A percentile compares a stretch with the other conserved stretches of the same genome.
Evolutionary conservation across 352 stramenopile species (phyloP).

Genomic region (Globisporangium paddicum): DNA sequence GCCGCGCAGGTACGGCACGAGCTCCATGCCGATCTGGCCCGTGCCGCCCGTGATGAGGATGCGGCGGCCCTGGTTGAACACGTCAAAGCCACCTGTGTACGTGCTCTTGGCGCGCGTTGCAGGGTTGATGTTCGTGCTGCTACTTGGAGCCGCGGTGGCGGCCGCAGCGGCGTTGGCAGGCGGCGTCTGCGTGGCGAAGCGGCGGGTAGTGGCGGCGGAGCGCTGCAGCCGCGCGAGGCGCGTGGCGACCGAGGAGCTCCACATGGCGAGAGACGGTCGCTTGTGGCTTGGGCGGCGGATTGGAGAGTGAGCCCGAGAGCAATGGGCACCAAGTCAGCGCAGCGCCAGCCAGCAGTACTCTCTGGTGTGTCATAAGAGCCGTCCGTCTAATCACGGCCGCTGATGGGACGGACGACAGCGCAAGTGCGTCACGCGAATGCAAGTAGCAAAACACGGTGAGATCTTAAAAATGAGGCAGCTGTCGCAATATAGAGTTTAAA

Average conservation of each 20-base stretch:
- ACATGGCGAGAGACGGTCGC: constrained; percentile 4
- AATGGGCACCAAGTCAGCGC: neutral
- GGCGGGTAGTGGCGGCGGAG: neutral
- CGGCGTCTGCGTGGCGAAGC: constrained; percentile 11
- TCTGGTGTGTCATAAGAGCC: neutral
- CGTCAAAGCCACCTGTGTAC: constrained; percentile 48
- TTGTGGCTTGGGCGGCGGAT: neutral
- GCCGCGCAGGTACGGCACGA: constrained; percentile 72
- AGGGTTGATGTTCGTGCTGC: constrained; percentile 2
- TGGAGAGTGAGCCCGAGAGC: constrained; percentile 2
- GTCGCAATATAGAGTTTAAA: neutral
- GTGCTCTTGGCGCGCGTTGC: constrained; percentile 24
- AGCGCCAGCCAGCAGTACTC: neutral
- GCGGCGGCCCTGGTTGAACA: constrained; percentile 46
- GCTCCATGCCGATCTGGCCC: constrained; percentile 84
- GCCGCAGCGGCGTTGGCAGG: constrained; percentile 10
- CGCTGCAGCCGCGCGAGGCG: constrained; percentile 9
- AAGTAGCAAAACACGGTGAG: neutral
- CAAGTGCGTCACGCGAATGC: neutral
- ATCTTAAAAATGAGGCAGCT: neutral
- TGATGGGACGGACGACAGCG: constrained; percentile 2
- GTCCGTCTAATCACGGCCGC: constrained; percentile 3
- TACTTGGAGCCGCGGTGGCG: neutral
- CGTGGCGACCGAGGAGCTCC: constrained; percentile 4
- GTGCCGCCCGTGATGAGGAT: constrained; percentile 80